Conservation (phyloP, 2,329 filamentous ascomycete genomes). For the Gaeumannomyces sp. region DNA sequence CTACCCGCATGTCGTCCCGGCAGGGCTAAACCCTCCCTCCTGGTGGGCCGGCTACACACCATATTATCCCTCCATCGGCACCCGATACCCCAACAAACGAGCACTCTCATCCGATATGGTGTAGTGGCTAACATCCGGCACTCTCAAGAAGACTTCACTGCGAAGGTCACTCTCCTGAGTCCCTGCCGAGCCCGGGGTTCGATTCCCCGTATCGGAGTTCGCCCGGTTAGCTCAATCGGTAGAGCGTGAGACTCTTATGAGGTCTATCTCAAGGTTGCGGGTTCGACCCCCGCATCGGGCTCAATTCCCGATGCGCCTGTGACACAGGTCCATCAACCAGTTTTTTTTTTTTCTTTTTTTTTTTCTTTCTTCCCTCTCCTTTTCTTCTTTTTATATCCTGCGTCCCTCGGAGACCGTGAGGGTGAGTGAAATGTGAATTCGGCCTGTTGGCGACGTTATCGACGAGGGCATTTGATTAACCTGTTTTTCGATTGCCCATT, state of each 20-base stretch:
- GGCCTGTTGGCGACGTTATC: too few species aligned
- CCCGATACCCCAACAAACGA: neutral
- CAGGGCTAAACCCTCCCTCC: neutral
- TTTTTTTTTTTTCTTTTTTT: neutral
- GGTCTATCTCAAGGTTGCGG: constrained; percentile 27
- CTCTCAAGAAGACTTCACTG: constrained; percentile 6
- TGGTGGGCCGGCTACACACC: neutral
- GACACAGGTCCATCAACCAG: neutral
- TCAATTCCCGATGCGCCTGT: constrained; percentile 32
- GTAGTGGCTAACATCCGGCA: constrained; percentile 10
- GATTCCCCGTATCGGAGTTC: constrained; percentile 12
- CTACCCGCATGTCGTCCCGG: too few species aligned
- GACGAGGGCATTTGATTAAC: too few species aligned
- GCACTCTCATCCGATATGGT: constrained; percentile 11
- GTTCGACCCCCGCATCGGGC: constrained; percentile 42
- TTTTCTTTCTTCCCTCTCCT: too few species aligned
- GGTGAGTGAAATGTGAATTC: too few species aligned
- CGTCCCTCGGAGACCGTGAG: too few species aligned
- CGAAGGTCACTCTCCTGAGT: neutral
- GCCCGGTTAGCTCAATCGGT: constrained; percentile 63
- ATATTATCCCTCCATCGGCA: neutral
- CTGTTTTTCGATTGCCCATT: too few species aligned
- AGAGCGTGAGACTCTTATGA: constrained; percentile 65
- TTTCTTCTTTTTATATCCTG: neutral
- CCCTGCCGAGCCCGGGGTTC: constrained; percentile 10